A percentile compares a stretch with the other conserved stretches of the same genome.
These are phyloP conservation scores for Croton setiger DNA, from an alignment of 441 rosid genomes.

Conservation along the genomic window DNA sequence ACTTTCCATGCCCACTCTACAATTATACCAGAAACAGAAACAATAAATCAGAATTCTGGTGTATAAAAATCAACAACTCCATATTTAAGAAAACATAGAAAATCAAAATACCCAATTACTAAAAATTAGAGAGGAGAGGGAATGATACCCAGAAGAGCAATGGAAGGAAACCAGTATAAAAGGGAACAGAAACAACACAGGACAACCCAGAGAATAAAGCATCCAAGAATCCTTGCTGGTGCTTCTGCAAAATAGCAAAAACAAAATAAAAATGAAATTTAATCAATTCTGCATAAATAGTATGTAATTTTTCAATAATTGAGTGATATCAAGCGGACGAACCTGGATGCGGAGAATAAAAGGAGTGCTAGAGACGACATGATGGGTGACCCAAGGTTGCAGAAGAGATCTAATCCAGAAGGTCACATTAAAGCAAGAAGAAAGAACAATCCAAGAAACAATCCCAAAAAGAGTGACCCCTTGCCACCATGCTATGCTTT, in stretches of 20 bases:
- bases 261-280: background rate
- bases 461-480: slow-evolving; percentile 57
- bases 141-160: slow-evolving; percentile 85
- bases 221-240: slow-evolving; percentile 61
- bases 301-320: background rate
- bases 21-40: slow-evolving; percentile 14
- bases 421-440: slow-evolving; percentile 59
- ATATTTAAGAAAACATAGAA: too few relatives aligned
- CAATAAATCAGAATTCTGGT: slow-evolving; percentile 8
- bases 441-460: slow-evolving; percentile 61
- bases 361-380: slow-evolving; percentile 52
- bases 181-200: slow-evolving; percentile 93
- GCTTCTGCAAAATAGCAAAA: slow-evolving; percentile 44
- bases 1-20: slow-evolving; percentile 96
- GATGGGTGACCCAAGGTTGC: slow-evolving; percentile 65
- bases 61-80: slow-evolving; percentile 8
- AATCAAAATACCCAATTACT: background rate
- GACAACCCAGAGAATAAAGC: slow-evolving; percentile 77
- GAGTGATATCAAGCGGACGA: background rate
- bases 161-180: slow-evolving; percentile 95
- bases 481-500: slow-evolving; percentile 75
- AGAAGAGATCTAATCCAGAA: slow-evolving; percentile 65
- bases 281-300: background rate
- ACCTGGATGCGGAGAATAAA: slow-evolving; percentile 85
- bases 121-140: background rate